phyloP scores from a whole-genome alignment of 345 rosid genomes.

The Ricinus communis region DNA sequence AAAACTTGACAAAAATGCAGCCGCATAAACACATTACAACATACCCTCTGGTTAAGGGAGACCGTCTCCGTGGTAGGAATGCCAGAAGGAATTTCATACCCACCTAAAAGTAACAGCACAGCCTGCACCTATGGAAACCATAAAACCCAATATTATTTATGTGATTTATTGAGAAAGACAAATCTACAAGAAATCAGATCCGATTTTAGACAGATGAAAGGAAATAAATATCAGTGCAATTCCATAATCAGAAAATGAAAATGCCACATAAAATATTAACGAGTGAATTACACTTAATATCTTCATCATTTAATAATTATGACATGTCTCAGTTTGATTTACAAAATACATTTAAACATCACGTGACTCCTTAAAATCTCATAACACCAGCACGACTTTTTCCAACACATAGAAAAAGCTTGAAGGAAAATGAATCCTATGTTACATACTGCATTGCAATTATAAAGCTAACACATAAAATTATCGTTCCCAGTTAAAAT shows the following conservation, averaged over 20 bases:
- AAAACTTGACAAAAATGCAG: background rate
- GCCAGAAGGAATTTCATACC: conserved; percentile 44
- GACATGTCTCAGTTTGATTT: background rate
- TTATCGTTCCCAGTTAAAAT: background rate
- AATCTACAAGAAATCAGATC: background rate
- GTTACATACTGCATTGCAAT: no score
- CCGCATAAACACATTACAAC: background rate
- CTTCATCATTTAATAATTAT: background rate
- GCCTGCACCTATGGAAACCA: conserved; percentile 42
- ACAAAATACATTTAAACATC: background rate
- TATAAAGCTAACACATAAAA: no score
- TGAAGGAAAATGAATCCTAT: no score
- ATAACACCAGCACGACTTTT: background rate
- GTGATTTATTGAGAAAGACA: background rate
- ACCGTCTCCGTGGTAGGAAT: conserved; percentile 34
- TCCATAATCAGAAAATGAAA: background rate
- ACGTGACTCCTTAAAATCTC: background rate
- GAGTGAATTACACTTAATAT: background rate
- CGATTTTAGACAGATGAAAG: background rate
- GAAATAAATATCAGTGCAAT: background rate
- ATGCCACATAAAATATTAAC: background rate
- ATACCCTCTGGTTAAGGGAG: conserved; percentile 31
- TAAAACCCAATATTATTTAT: background rate
- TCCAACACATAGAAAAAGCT: background rate
- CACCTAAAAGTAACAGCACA: conserved; percentile 47